phyloP scores from a whole-genome alignment of 495 filamentous ascomycete genomes.

The Viridothelium virens region DNA sequence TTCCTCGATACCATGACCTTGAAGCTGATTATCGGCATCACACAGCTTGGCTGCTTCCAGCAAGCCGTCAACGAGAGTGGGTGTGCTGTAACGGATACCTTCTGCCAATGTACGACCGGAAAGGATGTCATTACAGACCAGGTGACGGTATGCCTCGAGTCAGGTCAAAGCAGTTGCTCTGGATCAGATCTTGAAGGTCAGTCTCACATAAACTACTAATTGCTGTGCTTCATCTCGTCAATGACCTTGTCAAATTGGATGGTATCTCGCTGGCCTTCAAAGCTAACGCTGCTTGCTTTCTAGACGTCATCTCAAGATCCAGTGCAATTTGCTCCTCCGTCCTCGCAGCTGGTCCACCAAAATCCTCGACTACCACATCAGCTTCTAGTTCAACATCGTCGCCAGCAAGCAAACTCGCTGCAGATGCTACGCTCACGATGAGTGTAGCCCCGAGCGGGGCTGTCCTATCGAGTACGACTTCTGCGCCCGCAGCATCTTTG shows the following conservation, averaged over 20 bases:
- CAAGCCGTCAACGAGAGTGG: constrained; percentile 25
- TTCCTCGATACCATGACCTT: not conserved
- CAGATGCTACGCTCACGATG: constrained; percentile 6
- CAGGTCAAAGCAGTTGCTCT: not conserved
- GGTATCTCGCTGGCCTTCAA: not conserved
- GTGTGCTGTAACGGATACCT: constrained; percentile 26
- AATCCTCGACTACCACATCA: not conserved
- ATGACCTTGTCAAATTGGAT: not conserved
- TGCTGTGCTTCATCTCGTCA: not conserved
- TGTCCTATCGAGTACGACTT: not conserved
- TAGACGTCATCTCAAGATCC: constrained; percentile 2
- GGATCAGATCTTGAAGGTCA: constrained; percentile 5
- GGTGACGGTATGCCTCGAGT: constrained; percentile 2
- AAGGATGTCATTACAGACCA: constrained; percentile 21
- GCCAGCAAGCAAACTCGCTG: not conserved
- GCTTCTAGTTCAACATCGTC: not conserved
- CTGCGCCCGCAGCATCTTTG: constrained; percentile 10
- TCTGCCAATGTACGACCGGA: constrained; percentile 34
- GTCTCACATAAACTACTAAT: not conserved
- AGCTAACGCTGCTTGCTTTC: not conserved
- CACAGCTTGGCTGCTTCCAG: constrained; percentile 27
- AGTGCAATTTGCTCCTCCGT: constrained; percentile 15
- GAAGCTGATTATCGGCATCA: not conserved
- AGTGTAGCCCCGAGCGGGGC: not conserved
- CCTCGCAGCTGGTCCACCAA: not conserved